These are phyloP conservation scores for Ophidiomyces ophidiicola DNA, from an alignment of 2,329 filamentous ascomycete species.

Conservation along the genomic window DNA sequence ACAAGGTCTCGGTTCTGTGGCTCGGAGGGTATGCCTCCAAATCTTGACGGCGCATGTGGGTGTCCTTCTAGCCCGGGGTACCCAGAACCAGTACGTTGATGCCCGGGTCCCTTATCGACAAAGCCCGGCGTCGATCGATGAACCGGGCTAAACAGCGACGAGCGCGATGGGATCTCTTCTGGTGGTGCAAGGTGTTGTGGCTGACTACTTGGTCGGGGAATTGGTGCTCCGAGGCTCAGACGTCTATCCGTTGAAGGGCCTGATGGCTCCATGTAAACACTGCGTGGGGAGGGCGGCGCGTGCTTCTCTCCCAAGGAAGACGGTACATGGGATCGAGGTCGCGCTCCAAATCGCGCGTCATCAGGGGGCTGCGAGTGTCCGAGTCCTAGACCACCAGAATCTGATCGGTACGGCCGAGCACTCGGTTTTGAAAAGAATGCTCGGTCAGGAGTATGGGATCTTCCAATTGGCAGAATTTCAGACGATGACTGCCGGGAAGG, in stretches of 20 bases:
- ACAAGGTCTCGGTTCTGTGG: conserved; percentile 27
- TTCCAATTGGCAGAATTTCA: conserved; percentile 51
- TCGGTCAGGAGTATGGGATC: conserved; percentile 63
- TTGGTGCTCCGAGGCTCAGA: conserved; percentile 34
- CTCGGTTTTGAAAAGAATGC: conserved; percentile 39
- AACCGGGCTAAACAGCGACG: conserved; percentile 28
- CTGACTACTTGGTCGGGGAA: conserved; percentile 33
- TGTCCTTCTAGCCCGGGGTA: conserved; percentile 23
- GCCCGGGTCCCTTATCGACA: conserved; percentile 18
- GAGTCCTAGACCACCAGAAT: conserved; percentile 24
- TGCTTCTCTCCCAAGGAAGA: conserved; percentile 28
- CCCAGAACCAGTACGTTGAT: conserved; percentile 20
- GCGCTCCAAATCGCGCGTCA: conserved; percentile 23
- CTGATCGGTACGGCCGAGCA: conserved; percentile 27
- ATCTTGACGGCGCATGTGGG: conserved; percentile 22
- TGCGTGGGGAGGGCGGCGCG: conserved; percentile 26
- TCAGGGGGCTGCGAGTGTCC: conserved; percentile 18
- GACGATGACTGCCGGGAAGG: conserved; percentile 36
- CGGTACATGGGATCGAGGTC: conserved; percentile 22
- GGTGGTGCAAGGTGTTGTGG: conserved; percentile 22
- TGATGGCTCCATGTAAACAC: conserved; percentile 25
- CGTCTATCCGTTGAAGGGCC: conserved; percentile 27
- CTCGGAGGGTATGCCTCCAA: conserved; percentile 26
- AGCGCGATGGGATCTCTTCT: conserved; percentile 24
- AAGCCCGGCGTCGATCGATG: conserved; percentile 21